Conservation (phyloP, 805 yeast genomes). For the Candida mattraensis region DNA sequence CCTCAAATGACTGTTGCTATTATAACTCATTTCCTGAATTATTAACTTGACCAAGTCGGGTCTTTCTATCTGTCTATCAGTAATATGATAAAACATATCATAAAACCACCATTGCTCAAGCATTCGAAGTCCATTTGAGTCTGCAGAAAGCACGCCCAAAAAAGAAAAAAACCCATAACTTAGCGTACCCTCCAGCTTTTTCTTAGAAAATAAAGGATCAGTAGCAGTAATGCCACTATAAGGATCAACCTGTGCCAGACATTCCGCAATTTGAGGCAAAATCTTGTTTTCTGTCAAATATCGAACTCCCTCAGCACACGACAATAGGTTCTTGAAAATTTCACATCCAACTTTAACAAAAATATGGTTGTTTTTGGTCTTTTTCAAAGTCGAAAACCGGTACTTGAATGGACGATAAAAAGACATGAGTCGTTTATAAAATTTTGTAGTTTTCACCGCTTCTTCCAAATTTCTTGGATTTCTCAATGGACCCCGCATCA, state of each 20-base stretch:
- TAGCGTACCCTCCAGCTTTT: conserved; percentile 59
- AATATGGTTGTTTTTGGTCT: conserved; percentile 49
- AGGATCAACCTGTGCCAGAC: conserved; percentile 82
- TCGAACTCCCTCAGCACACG: conserved; percentile 63
- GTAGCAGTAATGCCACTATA: conserved; percentile 68
- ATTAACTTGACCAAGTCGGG: conserved; percentile 58
- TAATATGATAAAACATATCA: conserved; percentile 73
- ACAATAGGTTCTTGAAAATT: conserved; percentile 63
- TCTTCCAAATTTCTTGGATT: conserved; percentile 77
- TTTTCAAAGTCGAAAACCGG: conserved; percentile 60
- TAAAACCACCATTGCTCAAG: conserved; percentile 83
- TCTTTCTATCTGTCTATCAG: conserved; percentile 50
- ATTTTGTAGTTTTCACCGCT: conserved; percentile 72
- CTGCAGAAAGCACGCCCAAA: conserved; percentile 68
- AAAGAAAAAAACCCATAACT: conserved; percentile 77
- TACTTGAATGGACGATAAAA: conserved; percentile 91
- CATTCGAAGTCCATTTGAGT: conserved; percentile 61
- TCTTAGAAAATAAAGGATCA: conserved; percentile 70
- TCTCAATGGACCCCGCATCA: conserved; percentile 82
- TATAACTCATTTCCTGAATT: conserved; percentile 61
- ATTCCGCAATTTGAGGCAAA: conserved; percentile 84
- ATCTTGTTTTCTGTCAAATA: conserved; percentile 72
- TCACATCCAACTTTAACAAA: conserved; percentile 76
- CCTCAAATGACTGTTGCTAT: conserved; percentile 58
- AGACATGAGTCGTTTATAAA: conserved; percentile 78